Evolutionary conservation across 1,139 yeast species (phyloP).

Genomic region (Lodderomyces metapsilosis): DNA sequence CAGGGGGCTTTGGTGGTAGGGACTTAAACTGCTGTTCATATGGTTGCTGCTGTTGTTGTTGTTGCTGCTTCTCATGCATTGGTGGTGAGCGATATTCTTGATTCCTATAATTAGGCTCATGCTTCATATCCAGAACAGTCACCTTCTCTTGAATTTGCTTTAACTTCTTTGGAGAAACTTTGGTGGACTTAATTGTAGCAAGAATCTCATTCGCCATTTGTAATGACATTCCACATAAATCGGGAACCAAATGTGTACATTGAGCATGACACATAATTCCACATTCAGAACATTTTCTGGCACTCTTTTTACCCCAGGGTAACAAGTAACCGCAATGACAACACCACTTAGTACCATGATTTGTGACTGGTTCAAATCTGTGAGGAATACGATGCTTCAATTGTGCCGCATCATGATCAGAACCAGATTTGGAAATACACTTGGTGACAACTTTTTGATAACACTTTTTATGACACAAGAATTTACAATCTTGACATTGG

Average conservation of each 20-base stretch:
- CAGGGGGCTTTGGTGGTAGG: conserved; percentile 12
- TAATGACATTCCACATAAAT: conserved; percentile 98
- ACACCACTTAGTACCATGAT: conserved; percentile 98
- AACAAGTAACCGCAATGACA: conserved; percentile 96
- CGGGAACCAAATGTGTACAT: conserved; percentile 94
- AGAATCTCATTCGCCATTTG: conserved; percentile 91
- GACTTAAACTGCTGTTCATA: conserved; percentile 9
- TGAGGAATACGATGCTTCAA: conserved; percentile 96
- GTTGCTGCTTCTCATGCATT: conserved; percentile 14
- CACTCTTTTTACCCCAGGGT: conserved; percentile 93
- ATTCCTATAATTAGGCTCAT: not conserved
- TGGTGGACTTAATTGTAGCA: conserved; percentile 76
- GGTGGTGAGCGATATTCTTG: conserved; percentile 6
- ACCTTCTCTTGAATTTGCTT: conserved; percentile 1
- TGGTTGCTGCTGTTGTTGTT: conserved; percentile 14
- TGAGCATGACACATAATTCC: conserved; percentile 91
- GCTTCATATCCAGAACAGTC: not conserved
- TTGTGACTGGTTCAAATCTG: conserved; percentile 84
- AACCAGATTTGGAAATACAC: conserved; percentile 86
- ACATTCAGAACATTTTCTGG: conserved; percentile 94
- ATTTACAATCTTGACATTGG: conserved; percentile 95
- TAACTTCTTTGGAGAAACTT: conserved; percentile 14
- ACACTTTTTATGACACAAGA: conserved; percentile 92
- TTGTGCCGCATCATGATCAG: conserved; percentile 86
- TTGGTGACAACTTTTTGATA: conserved; percentile 92